These are phyloP conservation scores for Moelleriella libera DNA, from an alignment of 2,329 filamentous ascomycete genomes.

Conservation along the genomic window DNA sequence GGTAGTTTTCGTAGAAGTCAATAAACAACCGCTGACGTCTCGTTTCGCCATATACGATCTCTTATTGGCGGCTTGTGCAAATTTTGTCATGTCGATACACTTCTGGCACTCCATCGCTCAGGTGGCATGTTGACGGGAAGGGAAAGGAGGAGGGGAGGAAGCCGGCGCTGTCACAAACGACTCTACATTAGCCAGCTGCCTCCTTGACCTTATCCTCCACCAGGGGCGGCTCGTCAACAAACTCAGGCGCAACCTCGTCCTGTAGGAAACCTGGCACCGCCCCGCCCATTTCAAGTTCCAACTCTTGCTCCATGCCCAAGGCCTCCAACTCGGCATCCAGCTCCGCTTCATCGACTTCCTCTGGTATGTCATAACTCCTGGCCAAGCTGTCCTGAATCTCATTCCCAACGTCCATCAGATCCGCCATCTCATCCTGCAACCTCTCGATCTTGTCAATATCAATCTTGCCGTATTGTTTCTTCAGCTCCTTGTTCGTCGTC, in stretches of 20 bases:
- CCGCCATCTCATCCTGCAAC: constrained; percentile 98
- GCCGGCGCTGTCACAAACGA: too few species aligned
- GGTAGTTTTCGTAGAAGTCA: too few species aligned
- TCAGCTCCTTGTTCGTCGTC: constrained; percentile 84
- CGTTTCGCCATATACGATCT: too few species aligned
- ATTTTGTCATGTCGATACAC: too few species aligned
- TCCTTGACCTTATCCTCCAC: constrained; percentile 66
- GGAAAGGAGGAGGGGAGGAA: too few species aligned
- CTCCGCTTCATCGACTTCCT: constrained; percentile 94
- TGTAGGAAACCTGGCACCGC: constrained; percentile 73
- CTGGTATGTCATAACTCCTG: constrained; percentile 83
- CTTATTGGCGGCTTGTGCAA: too few species aligned
- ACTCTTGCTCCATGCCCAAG: constrained; percentile 82
- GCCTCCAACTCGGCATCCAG: constrained; percentile 93
- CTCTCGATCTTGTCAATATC: constrained; percentile 95
- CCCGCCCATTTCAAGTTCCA: constrained; percentile 53
- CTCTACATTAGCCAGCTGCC: constrained; percentile 41
- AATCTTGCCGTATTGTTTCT: constrained; percentile 91
- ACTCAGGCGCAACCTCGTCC: constrained; percentile 74
- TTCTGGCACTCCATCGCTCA: too few species aligned
- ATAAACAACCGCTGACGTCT: too few species aligned
- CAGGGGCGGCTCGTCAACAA: constrained; percentile 83
- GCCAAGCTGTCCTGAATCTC: constrained; percentile 95
- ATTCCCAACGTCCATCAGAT: constrained; percentile 92
- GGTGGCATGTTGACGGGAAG: too few species aligned